These are phyloP conservation scores for Magnusiomyces clavatus DNA, from an alignment of 1,139 yeast genomes.

Conservation along the genomic window DNA sequence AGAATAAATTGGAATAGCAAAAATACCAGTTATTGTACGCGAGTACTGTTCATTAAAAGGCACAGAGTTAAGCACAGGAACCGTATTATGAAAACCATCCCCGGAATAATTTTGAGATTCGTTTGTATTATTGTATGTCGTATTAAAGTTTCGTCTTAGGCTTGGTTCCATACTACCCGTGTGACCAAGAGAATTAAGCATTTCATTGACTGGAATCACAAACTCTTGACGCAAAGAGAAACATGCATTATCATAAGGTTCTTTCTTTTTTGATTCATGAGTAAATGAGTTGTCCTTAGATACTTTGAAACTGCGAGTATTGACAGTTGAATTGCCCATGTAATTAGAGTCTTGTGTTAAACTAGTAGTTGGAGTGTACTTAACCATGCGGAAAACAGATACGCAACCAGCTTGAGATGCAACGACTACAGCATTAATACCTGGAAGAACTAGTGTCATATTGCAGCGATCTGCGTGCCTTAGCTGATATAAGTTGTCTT, in stretches of 20 bases:
- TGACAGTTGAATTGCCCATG: too few relatives aligned
- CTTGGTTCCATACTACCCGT: slow-evolving; percentile 11
- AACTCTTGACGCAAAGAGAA: slow-evolving; percentile 57
- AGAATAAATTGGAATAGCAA: slow-evolving; percentile 17
- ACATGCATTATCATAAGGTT: too few relatives aligned
- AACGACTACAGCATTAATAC: slow-evolving; percentile 45
- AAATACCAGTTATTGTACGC: slow-evolving; percentile 17
- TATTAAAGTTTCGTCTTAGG: too few relatives aligned
- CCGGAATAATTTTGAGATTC: neutral
- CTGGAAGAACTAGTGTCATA: slow-evolving; percentile 45
- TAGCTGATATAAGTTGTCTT: too few relatives aligned
- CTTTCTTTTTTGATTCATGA: slow-evolving; percentile 37
- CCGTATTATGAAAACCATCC: neutral
- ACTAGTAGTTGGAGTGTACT: slow-evolving; percentile 23
- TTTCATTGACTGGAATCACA: slow-evolving; percentile 32
- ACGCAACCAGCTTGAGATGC: slow-evolving; percentile 56
- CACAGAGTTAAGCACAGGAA: neutral
- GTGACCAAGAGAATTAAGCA: slow-evolving; percentile 15
- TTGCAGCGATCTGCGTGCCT: slow-evolving; percentile 36
- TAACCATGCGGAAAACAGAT: slow-evolving; percentile 49
- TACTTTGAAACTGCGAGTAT: too few relatives aligned
- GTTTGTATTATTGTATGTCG: neutral
- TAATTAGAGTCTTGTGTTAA: too few relatives aligned
- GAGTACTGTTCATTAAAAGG: neutral
- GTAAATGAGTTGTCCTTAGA: too few relatives aligned